Conservation (phyloP, 2,329 filamentous ascomycete genomes). For the Fusarium goolgardi region DNA sequence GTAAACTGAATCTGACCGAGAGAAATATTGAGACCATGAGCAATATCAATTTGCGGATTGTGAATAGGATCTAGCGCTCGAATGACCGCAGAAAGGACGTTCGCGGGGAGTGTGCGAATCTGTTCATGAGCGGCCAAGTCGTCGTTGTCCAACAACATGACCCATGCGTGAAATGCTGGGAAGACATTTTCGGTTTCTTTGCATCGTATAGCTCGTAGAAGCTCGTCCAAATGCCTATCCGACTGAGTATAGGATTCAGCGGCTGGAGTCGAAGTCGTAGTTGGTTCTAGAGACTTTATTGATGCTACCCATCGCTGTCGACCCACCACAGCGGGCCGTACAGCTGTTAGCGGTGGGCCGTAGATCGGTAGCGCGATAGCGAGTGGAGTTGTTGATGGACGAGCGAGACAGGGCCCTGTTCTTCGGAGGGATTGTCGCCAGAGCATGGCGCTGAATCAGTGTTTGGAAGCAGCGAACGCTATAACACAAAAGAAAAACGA, state of each 20-base stretch:
- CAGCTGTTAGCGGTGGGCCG: conserved; percentile 41
- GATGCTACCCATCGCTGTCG: conserved; percentile 46
- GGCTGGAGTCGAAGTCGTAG: conserved; percentile 10
- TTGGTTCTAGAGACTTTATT: conserved; percentile 28
- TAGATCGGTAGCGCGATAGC: conserved; percentile 37
- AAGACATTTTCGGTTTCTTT: conserved; percentile 43
- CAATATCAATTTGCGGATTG: conserved; percentile 62
- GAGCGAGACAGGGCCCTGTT: conserved; percentile 43
- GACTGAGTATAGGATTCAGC: neutral
- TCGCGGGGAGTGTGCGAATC: conserved; percentile 59
- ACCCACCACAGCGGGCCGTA: conserved; percentile 40
- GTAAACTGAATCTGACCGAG: conserved; percentile 56
- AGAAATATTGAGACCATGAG: conserved; percentile 55
- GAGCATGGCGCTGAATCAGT: conserved; percentile 46
- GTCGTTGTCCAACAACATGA: conserved; percentile 36
- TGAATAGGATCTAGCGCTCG: conserved; percentile 69
- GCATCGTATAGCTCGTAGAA: conserved; percentile 51
- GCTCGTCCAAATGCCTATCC: conserved; percentile 34
- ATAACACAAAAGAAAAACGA: neutral
- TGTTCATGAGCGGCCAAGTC: conserved; percentile 46
- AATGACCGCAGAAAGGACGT: conserved; percentile 72
- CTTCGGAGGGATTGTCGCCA: conserved; percentile 44
- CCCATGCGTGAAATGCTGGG: conserved; percentile 48
- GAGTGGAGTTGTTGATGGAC: conserved; percentile 38
- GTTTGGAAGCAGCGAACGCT: conserved; percentile 9